Base-by-base conservation (phyloP, 192 early-diverging fungal genomes). In the Backusella psychrophila region DNA sequence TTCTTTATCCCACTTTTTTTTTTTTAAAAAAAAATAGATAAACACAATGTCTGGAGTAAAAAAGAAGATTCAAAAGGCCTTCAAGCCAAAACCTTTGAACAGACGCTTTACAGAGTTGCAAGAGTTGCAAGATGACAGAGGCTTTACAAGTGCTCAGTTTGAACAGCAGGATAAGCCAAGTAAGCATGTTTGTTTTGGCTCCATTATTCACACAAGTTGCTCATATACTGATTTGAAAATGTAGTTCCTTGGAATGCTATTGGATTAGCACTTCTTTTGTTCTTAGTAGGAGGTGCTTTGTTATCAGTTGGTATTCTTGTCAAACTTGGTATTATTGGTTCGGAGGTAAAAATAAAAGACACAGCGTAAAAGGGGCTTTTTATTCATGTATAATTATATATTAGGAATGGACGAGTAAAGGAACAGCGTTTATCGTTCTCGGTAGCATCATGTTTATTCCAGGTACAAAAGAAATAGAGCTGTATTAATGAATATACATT, bases 161-260 rank as follows among this genome's bases (percentile, higher is more conserved):
- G 69, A 65, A 49, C 44, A 53, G 15, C 36, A 69, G 8, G 76
- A 81, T 33, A 59, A 21, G 52, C 75, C 72, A 78, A 78, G 80
- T 75, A 78, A 81, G 44, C 11, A 8, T 29, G 29, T 29, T 29
- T 29, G 11, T 39, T 39, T 39, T 39, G 11, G 38, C 9, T 39
- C 0, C 38, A 39, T 39, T 39, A 3, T 33, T 33, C 31, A 31
- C 8, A 38, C 36, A 38, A 38, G 9, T 9, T 38, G 36, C 38
- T 39, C 2, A 39, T 39, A 11, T 33, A 33, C 2, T 33, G 33
- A 3, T 39, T 39, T 39, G 38, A 39, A 4, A 14, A 6, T 36
- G 17, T 44, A 88, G 87, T 88, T 69, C 88, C 88, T 49, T 89
- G 87, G 87, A 89, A 84, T 42, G 87, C 88, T 6, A 89, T 89